These are phyloP conservation scores for Lasiodiplodia sp. DNA, from an alignment of 2,329 filamentous ascomycete genomes.

Conservation along the genomic window DNA sequence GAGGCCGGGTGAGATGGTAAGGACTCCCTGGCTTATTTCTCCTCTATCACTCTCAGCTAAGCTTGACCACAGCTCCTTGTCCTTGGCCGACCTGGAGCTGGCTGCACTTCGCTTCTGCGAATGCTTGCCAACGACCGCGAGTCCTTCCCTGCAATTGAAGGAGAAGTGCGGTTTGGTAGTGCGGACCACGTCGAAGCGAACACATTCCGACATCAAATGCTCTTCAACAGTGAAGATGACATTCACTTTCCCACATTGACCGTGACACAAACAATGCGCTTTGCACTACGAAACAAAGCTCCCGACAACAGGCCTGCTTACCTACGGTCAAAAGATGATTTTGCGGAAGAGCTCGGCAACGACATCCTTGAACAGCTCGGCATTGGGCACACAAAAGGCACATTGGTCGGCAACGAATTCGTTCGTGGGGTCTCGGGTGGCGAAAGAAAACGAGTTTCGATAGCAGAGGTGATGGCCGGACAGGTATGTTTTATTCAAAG, in stretches of 20 bases:
- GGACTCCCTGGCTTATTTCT: too few species aligned
- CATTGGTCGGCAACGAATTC: constrained; percentile 65
- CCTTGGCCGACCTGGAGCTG: neutral
- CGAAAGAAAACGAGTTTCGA: constrained; percentile 67
- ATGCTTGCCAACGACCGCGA: neutral
- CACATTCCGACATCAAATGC: constrained; percentile 53
- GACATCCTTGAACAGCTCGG: constrained; percentile 63
- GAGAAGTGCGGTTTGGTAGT: neutral
- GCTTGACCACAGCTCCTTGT: neutral
- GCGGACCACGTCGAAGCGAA: neutral
- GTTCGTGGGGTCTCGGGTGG: constrained; percentile 69
- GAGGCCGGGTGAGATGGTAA: too few species aligned
- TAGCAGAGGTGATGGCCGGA: constrained; percentile 37
- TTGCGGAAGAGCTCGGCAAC: constrained; percentile 38
- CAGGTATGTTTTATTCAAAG: too few species aligned
- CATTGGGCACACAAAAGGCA: constrained; percentile 63
- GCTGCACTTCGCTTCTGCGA: neutral
- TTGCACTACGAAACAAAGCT: constrained; percentile 61
- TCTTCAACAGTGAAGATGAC: constrained; percentile 57
- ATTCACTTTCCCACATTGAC: constrained; percentile 65
- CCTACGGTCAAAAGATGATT: constrained; percentile 27
- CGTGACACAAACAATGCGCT: constrained; percentile 63
- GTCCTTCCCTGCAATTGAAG: neutral
- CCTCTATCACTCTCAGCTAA: too few species aligned
- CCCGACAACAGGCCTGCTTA: constrained; percentile 51